Evolutionary conservation across 352 stramenopile genomes (phyloP).

Genomic region (Phytophthora europaea): DNA sequence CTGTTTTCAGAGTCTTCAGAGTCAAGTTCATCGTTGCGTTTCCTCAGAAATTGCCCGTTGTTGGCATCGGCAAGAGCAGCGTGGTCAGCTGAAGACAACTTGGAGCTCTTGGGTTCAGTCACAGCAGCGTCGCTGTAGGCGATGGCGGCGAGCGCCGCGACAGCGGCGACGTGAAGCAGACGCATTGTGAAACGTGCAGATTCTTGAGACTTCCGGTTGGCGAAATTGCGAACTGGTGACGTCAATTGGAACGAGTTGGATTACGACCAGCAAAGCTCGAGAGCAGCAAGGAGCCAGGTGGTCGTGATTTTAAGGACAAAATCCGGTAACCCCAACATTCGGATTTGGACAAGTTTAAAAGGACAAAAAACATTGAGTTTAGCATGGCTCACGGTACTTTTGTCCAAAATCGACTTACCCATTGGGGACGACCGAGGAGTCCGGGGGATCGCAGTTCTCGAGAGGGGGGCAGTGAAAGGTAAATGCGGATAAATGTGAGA

Average conservation of each 20-base stretch:
- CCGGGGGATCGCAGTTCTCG: too few relatives aligned
- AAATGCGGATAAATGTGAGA: too few relatives aligned
- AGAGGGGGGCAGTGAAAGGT: too few relatives aligned
- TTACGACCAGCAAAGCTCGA: constrained; percentile 13
- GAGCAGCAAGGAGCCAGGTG: constrained; percentile 17
- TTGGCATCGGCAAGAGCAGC: neutral
- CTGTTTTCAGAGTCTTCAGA: constrained; percentile 11
- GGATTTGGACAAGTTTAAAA: too few relatives aligned
- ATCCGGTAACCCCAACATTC: too few relatives aligned
- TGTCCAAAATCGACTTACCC: too few relatives aligned
- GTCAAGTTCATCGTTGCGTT: neutral
- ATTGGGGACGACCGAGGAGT: too few relatives aligned
- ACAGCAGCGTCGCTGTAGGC: constrained; percentile 5
- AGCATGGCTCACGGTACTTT: too few relatives aligned
- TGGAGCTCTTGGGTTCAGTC: constrained; percentile 5
- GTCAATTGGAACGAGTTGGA: neutral
- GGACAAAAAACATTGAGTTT: too few relatives aligned
- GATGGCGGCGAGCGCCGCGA: constrained; percentile 11
- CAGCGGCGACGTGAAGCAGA: constrained; percentile 6
- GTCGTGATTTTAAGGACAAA: neutral
- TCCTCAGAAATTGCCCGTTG: constrained; percentile 7
- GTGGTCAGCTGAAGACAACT: neutral
- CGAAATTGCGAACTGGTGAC: constrained; percentile 1
- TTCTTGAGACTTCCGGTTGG: neutral
- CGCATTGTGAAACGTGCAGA: constrained; percentile 12